A percentile compares a stretch with the other conserved stretches of the same genome.
Conservation (phyloP, 129 eudicot genomes). For the Ambrosia trifida region DNA sequence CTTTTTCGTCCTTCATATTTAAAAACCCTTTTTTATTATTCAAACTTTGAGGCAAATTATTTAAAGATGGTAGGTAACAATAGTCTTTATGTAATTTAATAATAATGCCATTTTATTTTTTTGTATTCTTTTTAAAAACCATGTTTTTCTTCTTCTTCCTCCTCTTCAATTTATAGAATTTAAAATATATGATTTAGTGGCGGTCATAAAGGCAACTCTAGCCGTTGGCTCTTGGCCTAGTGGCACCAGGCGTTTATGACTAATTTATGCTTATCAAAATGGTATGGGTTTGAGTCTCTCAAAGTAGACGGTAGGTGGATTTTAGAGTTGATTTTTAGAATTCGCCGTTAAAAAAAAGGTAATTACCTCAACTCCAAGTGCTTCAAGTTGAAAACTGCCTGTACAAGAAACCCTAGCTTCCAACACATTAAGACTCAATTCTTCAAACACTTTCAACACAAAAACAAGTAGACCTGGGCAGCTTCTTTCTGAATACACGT, state of each 20-base stretch:
- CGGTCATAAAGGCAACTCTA: too few species aligned
- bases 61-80: background rate
- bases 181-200: background rate
- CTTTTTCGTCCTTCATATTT: too few species aligned
- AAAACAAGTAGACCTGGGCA: slow-evolving; percentile 79
- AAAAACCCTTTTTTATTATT: too few species aligned
- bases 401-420: slow-evolving; percentile 94
- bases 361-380: slow-evolving; percentile 30
- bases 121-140: background rate
- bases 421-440: slow-evolving; percentile 66
- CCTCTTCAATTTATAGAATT: background rate
- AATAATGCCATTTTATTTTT: background rate
- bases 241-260: too few species aligned
- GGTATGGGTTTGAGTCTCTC: too few species aligned
- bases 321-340: too few species aligned
- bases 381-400: slow-evolving; percentile 74
- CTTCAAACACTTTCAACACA: slow-evolving; percentile 79
- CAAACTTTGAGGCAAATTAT: too few species aligned
- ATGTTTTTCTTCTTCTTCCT: background rate
- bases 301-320: too few species aligned
- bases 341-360: too few species aligned
- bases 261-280: too few species aligned
- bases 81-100: background rate
- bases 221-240: too few species aligned
- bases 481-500: slow-evolving; percentile 58